phyloP scores from a whole-genome alignment of 768 basidiomycete species.

The Chiua virens region DNA sequence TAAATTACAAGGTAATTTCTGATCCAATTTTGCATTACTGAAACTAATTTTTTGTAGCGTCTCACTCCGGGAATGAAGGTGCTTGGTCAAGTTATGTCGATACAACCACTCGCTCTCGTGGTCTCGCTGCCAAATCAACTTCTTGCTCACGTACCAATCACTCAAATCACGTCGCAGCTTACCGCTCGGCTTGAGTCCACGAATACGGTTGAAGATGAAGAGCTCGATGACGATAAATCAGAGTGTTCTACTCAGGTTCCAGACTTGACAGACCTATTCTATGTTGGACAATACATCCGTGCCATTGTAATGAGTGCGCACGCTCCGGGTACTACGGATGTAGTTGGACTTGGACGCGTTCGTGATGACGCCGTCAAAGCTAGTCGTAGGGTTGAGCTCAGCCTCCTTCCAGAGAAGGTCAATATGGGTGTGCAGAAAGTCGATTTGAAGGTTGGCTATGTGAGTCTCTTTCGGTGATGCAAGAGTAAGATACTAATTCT shows the following conservation, averaged over 20 bases:
- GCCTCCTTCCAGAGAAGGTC: slow-evolving; percentile 79
- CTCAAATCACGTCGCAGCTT: slow-evolving; percentile 80
- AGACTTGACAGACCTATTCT: slow-evolving; percentile 74
- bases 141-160: slow-evolving; percentile 91
- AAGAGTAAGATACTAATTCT: slow-evolving; percentile 1
- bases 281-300: slow-evolving; percentile 83
- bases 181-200: slow-evolving; percentile 69
- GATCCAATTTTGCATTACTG: not conserved
- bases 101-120: slow-evolving; percentile 87
- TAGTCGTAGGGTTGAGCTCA: slow-evolving; percentile 81
- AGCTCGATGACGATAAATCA: slow-evolving; percentile 46
- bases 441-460: slow-evolving; percentile 76
- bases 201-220: slow-evolving; percentile 48
- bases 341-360: slow-evolving; percentile 55
- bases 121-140: slow-evolving; percentile 96
- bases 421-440: slow-evolving; percentile 76
- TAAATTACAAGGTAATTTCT: slow-evolving; percentile 82
- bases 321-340: slow-evolving; percentile 62
- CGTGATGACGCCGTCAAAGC: slow-evolving; percentile 67
- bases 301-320: slow-evolving; percentile 72
- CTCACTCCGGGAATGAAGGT: slow-evolving; percentile 82
- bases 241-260: slow-evolving; percentile 45
- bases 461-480: slow-evolving; percentile 40
- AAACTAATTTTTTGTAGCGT: slow-evolving; percentile 48
- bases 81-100: slow-evolving; percentile 80